phyloP scores from a whole-genome alignment of 1,284 basidiomycete genomes.

The Moesziomyces sp. region DNA sequence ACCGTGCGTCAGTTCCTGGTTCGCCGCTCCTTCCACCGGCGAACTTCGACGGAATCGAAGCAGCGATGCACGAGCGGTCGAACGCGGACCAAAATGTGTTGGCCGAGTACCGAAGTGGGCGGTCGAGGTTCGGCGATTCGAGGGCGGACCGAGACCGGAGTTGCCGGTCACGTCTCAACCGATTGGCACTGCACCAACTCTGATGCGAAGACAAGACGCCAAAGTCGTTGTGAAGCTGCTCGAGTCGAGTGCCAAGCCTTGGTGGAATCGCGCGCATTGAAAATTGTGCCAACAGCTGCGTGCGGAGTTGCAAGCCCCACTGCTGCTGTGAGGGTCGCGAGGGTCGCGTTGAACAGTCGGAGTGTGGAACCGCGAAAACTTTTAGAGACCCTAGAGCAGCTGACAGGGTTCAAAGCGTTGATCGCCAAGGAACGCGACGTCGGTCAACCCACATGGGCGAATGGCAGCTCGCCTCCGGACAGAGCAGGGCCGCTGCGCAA shows the following conservation, averaged over 20 bases:
- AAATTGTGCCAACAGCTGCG: not conserved
- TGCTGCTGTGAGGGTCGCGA: not conserved
- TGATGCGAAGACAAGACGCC: too few relatives aligned
- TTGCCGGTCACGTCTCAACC: too few relatives aligned
- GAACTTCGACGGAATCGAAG: not conserved
- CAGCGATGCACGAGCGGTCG: too few relatives aligned
- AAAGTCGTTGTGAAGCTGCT: too few relatives aligned
- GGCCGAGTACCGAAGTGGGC: not conserved
- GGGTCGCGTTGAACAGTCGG: not conserved
- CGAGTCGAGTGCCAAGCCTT: not conserved
- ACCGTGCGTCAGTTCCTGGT: not conserved
- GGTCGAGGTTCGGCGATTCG: conserved; percentile 12
- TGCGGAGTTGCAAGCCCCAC: conserved; percentile 3
- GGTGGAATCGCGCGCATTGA: not conserved
- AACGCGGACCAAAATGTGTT: conserved; percentile 6
- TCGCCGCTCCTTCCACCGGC: not conserved
- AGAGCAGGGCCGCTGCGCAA: not conserved
- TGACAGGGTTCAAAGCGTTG: conserved; percentile 5
- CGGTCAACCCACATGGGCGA: conserved; percentile 2
- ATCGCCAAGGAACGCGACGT: not conserved
- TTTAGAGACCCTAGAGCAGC: conserved; percentile 3
- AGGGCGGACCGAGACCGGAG: conserved; percentile 8
- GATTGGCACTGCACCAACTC: too few relatives aligned
- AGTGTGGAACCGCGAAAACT: conserved; percentile 6
- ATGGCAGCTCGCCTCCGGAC: not conserved